Evolutionary conservation across 2,329 filamentous ascomycete genomes (phyloP), one percentile per base, ranked within the genome.

Genomic region (Sphaerostilbella broomeana): DNA sequence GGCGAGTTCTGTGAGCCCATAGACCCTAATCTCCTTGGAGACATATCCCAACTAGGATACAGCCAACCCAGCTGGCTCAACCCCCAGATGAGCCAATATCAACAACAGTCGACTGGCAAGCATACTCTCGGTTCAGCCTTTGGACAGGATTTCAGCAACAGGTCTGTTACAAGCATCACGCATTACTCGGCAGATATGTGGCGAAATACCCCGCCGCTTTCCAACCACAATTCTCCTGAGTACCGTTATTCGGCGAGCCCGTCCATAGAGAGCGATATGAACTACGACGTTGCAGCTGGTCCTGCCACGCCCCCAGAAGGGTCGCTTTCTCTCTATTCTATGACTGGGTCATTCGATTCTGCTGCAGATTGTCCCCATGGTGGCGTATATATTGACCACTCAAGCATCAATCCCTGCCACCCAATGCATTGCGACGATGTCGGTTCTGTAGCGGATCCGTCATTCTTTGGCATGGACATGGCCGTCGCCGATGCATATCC

Each of bases 271-370:
- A 37, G 40, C 16, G 40, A 42, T 19, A n/a, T 12, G 16, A 17
- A 27, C 29, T 39, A 27, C 16, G 33, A 32, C 21, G 16, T 21
- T 11, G 12, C 20, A 16, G 5, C 17, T 11, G 39, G 30, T 12
- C 40, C 40, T 9, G n/a, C 40, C 15, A 43, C 40, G 15, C 40
- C 40, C 7, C 38, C 38, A 12, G 38, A 35, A n/a, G 31, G 18
- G 9, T 24, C 26, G 4, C 12, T 15, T 22, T 11, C 16, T 17
- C 8, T 40, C 36, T 19, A 19, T 15, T 35, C 38, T 13, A 30
- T 40, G 16, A 25, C 29, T 12, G 33, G 15, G n/a, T 20, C 38
- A 22, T 35, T 29, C 15, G 31, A 35, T 25, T 35, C 38, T 15
- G 12, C 22, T 25, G 22, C 22, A 25, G 38, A 40, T 16, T 29